Evolutionary conservation across 352 stramenopile species (phyloP), one percentile per base, ranked within the genome.

Genomic region (Phytophthora pisi): DNA sequence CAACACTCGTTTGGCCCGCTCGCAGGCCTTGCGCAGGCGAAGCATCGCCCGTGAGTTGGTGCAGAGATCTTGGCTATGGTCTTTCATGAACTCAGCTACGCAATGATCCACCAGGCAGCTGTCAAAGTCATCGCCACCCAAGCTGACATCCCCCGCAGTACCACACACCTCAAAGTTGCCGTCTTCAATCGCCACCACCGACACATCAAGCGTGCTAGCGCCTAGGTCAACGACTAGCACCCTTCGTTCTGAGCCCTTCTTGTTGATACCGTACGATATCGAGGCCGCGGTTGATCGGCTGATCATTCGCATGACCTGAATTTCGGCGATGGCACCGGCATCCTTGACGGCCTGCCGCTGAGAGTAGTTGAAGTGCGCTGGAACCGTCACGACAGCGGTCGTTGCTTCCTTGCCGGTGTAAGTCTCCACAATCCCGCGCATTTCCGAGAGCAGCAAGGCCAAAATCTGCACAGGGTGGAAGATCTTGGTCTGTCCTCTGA

Each of bases 401-500:
- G 30, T 57, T 10, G 46, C 57, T 15, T 34, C 9, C 36, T 64
- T 64, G 9, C 16, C 45, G 6, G 38, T 47, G 26, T 36, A 45
- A 8, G 10, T 30, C 16, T 56, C 31, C 13, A 42, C 40, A n/a
- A 43, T 16, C 20, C 36, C 57, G 9, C 57, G 46, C 2, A 64
- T 49, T 18, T 64, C 57, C 15, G 10, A 23, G n/a, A 64, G 15
- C 45, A 64, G 8, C 15, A 64, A 42, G 31, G 13, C 46, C 16
- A 64, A 10, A 26, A 64, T 49, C 31, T 57, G 31, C 18, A 57
- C 57, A 23, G 57, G 45, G 0, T 56, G 9, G 31, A 50, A 50
- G 0, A n/a, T 24, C 24, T 16, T 64, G 7, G 13, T 57, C 31
- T 31, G 10, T 3, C 31, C 46, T 30, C 18, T 40, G 31, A 51